phyloP scores from a whole-genome alignment of 805 yeast species.

The Danielia oregonensis region DNA sequence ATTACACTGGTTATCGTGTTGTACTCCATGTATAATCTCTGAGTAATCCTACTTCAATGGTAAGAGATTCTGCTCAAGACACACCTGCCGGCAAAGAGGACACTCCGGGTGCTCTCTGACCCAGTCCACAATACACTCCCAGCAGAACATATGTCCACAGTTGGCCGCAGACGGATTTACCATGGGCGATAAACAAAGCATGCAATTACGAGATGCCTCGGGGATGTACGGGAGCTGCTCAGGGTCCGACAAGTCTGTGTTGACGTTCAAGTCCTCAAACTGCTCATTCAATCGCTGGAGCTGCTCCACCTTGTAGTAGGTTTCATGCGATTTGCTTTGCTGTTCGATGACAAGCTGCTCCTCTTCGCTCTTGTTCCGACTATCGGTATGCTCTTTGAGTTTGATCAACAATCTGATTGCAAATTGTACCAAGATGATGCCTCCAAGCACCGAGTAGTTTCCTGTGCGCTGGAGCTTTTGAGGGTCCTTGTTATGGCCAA shows the following conservation, averaged over 20 bases:
- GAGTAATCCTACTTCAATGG: slow-evolving; percentile 49
- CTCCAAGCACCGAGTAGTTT: slow-evolving; percentile 75
- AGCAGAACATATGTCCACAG: slow-evolving; percentile 93
- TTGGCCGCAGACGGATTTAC: slow-evolving; percentile 77
- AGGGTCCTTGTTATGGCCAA: slow-evolving; percentile 56
- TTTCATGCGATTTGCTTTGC: not conserved
- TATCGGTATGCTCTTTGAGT: slow-evolving; percentile 1
- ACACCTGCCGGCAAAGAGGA: slow-evolving; percentile 79
- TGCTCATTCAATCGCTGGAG: slow-evolving; percentile 7
- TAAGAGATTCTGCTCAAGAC: slow-evolving; percentile 59
- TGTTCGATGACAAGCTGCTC: not conserved
- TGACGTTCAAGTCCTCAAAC: slow-evolving; percentile 12
- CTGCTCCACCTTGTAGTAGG: slow-evolving; percentile 9
- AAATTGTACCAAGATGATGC: slow-evolving; percentile 52
- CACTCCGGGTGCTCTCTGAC: slow-evolving; percentile 83
- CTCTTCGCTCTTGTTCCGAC: not conserved
- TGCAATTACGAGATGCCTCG: slow-evolving; percentile 67
- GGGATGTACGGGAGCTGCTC: slow-evolving; percentile 63
- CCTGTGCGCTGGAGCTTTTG: slow-evolving; percentile 41
- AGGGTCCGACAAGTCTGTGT: slow-evolving; percentile 56
- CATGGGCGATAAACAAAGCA: slow-evolving; percentile 81
- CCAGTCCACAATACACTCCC: slow-evolving; percentile 91
- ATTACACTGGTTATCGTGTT: too few relatives aligned
- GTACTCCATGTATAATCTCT: too few relatives aligned
- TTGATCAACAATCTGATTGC: slow-evolving; percentile 40